Conservation (phyloP, 2,329 filamentous ascomycete species). For the Xylariaceae sp. region DNA sequence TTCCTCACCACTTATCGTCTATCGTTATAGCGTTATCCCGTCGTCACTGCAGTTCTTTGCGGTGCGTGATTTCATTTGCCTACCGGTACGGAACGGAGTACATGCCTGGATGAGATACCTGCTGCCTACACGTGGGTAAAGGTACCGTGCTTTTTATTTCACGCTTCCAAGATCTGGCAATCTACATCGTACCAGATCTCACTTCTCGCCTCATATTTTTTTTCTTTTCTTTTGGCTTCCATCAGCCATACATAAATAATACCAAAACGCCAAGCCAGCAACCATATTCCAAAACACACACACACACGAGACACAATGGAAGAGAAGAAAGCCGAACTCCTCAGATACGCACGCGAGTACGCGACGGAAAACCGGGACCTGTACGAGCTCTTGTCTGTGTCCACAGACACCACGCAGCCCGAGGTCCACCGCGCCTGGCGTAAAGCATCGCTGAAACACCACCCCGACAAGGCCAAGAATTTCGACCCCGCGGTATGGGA, state of each 20-base stretch:
- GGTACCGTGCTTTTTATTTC: background rate
- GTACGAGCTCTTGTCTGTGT: slow-evolving; percentile 68
- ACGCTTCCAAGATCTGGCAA: background rate
- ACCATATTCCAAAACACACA: background rate
- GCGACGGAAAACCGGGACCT: slow-evolving; percentile 62
- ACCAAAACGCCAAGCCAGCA: background rate
- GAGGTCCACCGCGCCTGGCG: slow-evolving; percentile 75
- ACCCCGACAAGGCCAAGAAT: slow-evolving; percentile 80
- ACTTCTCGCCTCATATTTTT: no score
- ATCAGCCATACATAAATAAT: background rate
- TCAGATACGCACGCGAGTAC: slow-evolving; percentile 52
- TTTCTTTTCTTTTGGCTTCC: background rate
- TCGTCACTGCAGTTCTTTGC: background rate
- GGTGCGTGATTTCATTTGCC: background rate
- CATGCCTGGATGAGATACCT: background rate
- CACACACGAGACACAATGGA: slow-evolving; percentile 18
- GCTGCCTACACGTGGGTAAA: background rate
- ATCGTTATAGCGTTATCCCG: no score
- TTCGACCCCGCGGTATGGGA: slow-evolving; percentile 82
- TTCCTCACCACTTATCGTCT: background rate
- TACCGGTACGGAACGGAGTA: background rate
- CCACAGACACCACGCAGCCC: slow-evolving; percentile 58
- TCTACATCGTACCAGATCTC: no score
- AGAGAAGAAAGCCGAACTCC: slow-evolving; percentile 44
- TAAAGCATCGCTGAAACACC: slow-evolving; percentile 80